Base-by-base conservation (phyloP, 495 filamentous ascomycete genomes). In the Parmelia sp. region DNA sequence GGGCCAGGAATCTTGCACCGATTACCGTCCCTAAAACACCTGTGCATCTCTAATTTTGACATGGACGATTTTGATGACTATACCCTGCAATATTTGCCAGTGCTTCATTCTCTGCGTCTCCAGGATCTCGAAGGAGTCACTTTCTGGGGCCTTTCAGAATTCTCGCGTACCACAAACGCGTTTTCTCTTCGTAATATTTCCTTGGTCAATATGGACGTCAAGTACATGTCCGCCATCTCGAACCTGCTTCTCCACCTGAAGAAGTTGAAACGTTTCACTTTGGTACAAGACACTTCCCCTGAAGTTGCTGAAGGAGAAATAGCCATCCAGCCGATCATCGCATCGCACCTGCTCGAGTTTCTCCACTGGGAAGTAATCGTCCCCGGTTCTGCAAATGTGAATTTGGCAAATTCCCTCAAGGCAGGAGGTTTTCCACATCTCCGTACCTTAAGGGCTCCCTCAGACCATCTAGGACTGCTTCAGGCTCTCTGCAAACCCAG, bases 331-430 rank as follows among this genome's bases (percentile, higher is more conserved):
- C 88, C 88, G 0, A 84, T 90, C 63, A 77, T 96, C 9, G 87
- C 87, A 3, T 92, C 87, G 0, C 72, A 75, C 1, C 84, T 80
- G 25, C 80, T 96, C 0, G 76, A 84, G 63, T 84, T 83, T 60
- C 76, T 94, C 19, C 90, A 94, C 74, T 94, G 92, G 92, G 90
- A 96, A 69, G 83, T 92, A 33, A 83, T 87, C 1, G 37, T 69
- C 3, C 71, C 73, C 55, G 73, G 81, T 14, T 75, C 77, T 25
- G 88, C 90, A 14, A 91, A 90, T 64, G 79, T 75, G 9, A 84
- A 91, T 62, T 82, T 96, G 42, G 88, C 90, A 21, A 82, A 81
- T 65, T 87, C 87, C 58, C 92, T 96, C 60, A 74, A 79, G 4
- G 80, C 81, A 21, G 78, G 76, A 15, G 88, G 88, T 7, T 93